Evolutionary conservation across 495 filamentous ascomycete species (phyloP).

Genomic region (Bryoglossum gracile): DNA sequence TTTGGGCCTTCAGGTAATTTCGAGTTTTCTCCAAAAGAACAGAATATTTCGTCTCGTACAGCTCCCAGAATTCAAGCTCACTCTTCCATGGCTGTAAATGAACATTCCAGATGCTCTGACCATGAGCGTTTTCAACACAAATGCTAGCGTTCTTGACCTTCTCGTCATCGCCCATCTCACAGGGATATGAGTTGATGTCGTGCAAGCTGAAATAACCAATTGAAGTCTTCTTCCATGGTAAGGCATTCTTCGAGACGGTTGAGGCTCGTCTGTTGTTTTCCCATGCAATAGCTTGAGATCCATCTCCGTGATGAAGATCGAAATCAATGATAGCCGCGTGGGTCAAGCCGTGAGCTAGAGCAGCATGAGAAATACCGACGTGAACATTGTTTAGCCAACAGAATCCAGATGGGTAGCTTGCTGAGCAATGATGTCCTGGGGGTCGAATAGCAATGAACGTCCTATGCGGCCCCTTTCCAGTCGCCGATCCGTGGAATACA

Average conservation of each 20-base stretch:
- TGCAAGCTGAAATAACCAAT: conserved; percentile 95
- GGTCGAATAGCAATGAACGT: conserved; percentile 79
- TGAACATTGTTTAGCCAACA: conserved; percentile 99
- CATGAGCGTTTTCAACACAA: conserved; percentile 86
- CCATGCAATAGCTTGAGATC: conserved; percentile 89
- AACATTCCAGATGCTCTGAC: conserved; percentile 93
- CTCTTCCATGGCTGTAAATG: conserved; percentile 84
- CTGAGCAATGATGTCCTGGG: conserved; percentile 91
- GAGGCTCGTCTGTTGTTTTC: conserved; percentile 62
- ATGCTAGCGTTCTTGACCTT: conserved; percentile 88
- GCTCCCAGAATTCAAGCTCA: conserved; percentile 74
- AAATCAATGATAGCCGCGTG: conserved; percentile 97
- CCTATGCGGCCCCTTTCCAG: conserved; percentile 49
- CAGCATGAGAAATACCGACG: conserved; percentile 87
- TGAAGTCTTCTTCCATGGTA: conserved; percentile 67
- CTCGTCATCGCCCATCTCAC: conserved; percentile 79
- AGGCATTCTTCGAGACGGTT: conserved; percentile 53
- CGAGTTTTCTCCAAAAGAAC: conserved; percentile 74
- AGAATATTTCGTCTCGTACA: conserved; percentile 72
- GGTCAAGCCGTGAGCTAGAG: conserved; percentile 72
- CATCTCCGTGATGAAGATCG: conserved; percentile 94
- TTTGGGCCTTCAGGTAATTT: conserved; percentile 60
- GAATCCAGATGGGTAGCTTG: conserved; percentile 82
- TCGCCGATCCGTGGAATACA: conserved; percentile 50
- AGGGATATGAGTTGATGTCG: conserved; percentile 96